Base-by-base conservation (phyloP, 345 rosid genomes). In the Excoecaria agallocha region DNA sequence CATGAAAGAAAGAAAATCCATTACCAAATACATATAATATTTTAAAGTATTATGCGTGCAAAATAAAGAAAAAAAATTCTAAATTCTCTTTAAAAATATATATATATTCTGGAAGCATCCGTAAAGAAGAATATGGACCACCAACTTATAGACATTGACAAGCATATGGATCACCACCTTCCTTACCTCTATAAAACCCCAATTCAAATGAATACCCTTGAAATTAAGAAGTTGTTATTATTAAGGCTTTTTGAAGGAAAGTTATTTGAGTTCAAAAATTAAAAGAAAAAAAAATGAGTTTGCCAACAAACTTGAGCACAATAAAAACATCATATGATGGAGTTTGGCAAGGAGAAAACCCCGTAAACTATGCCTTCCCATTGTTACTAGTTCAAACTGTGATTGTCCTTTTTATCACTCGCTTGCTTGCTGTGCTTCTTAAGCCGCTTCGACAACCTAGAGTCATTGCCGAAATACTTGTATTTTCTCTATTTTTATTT, bases 401-500 rank as follows among this genome's bases (percentile, higher is more conserved):
- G 41, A 71, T 90, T 49, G 87, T 94, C 82, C 79, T 92, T 56
- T 62, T 80, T 70, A 82, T 89, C 41, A 86, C 89, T 69, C 93
- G 98, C 41, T 65, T 73, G 73, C 86, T 92, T 39, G 96, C 92
- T 71, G 80, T 89, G 83, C 75, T 92, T 62, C 88, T 94, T 75
- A 94, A 87, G 80, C 98, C 98, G 37, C 91, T 94, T 74, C 96
- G 96, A 8, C 98, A 94, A 69, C 98, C 98, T 60, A 89, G 80
- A 81, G 97, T 94, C 89, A 89, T 91, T 62, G 97, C 97, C 57
- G 97, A 94, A 80, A 94, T 92, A 30, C 75, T 94, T 45, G 98
- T 91, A 86, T 30, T 84, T 6, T 51, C 37, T 6, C 52, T 50
- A 39, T 5, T 19, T 10, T 5, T 1, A 1, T 4, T 0, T 20